Evolutionary conservation across 768 basidiomycete genomes (phyloP), one percentile per base, ranked within the genome.

Genomic region (Kwoniella shandongensis): DNA sequence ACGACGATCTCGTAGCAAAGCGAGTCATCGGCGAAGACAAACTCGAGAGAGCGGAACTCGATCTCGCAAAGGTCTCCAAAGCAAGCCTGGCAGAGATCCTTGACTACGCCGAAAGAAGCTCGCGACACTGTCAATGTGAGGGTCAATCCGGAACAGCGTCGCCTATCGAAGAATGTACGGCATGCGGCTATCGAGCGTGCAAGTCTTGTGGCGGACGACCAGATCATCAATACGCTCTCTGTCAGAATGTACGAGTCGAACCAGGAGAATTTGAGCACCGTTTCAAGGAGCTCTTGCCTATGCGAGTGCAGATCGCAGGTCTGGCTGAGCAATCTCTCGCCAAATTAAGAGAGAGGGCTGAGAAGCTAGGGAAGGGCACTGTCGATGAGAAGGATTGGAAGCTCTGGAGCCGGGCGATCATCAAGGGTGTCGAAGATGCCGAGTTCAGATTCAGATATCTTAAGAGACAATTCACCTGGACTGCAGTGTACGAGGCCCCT

Each of bases 381-480:
- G 64, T 62, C 12, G 25, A 26, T 0, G 78, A 81, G 18, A 80
- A 79, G 11, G 81, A 82, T 22, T 92, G 89, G 90, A 67, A 69
- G 10, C 75, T 78, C 26, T 94, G 91, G 91, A 79, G 79, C 36
- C 46, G 65, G 36, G 51, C 66, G 8, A 67, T 75, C 13, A 46
- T 67, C 2, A 57, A 54, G 10, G 63, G 61, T 20, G 42, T 76
- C 42, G 44, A 53, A 10, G 57, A 57, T 23, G 67, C 70, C 41
- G 76, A 89, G 63, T 81, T 94, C 46, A 85, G 87, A 38, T 97
- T 93, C 72, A 83, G 86, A 15, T 87, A 88, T 62, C 81, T 88
- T 38, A 91, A 88, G 75, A 86, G 93, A 27, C 91, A 93, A 73
- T 86, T 88, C 59, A 83, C 86, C 29, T 97, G 93, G 93, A 84